Evolutionary conservation across 805 yeast genomes (phyloP).

Genomic region (Cyberlindnera mississippiensis): DNA sequence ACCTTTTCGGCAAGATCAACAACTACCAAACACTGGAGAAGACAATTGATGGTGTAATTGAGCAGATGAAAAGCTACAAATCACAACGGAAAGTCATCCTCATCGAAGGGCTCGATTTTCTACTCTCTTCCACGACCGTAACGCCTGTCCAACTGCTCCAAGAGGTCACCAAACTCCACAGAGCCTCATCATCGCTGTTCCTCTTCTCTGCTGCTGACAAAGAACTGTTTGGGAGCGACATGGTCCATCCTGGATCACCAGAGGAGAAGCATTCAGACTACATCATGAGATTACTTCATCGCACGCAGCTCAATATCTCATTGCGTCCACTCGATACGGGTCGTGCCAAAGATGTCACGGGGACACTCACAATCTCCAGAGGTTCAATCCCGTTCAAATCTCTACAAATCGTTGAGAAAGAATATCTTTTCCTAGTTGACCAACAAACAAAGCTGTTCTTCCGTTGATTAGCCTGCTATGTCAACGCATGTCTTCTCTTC

Average conservation of each 20-base stretch:
- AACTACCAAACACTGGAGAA: constrained; percentile 14
- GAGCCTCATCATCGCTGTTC: constrained; percentile 32
- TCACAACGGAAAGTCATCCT: constrained; percentile 29
- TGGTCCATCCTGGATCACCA: constrained; percentile 28
- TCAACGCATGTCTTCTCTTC: constrained; percentile 6
- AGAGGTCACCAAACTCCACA: constrained; percentile 33
- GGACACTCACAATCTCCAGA: constrained; percentile 53
- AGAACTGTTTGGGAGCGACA: constrained; percentile 31
- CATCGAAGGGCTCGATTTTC: constrained; percentile 45
- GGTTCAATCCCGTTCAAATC: constrained; percentile 37
- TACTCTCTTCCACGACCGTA: constrained; percentile 40
- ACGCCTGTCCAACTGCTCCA: constrained; percentile 33
- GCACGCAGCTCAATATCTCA: constrained; percentile 48
- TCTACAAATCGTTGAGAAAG: constrained; percentile 46
- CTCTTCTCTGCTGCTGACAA: constrained; percentile 40
- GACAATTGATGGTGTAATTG: constrained; percentile 11
- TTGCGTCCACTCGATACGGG: constrained; percentile 74
- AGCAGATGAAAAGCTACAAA: constrained; percentile 7
- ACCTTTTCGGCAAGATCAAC: constrained; percentile 38
- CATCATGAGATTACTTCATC: constrained; percentile 44
- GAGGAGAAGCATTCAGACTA: constrained; percentile 44
- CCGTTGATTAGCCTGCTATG: constrained; percentile 26
- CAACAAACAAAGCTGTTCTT: constrained; percentile 36
- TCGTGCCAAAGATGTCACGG: constrained; percentile 78
- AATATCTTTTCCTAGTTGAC: constrained; percentile 61